Conservation (phyloP, 2,329 filamentous ascomycete genomes). For the Fusarium luffae region DNA sequence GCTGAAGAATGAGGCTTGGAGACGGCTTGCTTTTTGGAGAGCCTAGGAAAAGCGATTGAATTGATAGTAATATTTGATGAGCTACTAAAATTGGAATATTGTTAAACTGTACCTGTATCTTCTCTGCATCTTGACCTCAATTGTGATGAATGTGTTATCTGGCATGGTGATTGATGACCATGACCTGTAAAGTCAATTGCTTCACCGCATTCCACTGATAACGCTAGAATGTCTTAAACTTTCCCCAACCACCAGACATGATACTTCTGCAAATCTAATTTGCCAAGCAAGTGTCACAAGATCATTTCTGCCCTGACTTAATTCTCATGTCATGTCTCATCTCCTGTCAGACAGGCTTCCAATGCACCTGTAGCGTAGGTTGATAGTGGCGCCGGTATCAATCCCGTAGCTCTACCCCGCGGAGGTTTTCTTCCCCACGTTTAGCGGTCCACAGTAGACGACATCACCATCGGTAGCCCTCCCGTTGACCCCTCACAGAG, state of each 20-base stretch:
- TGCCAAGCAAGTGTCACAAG: neutral
- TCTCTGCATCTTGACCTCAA: accelerated
- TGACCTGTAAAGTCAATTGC: neutral
- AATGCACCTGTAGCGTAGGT: neutral
- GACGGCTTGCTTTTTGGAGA: conserved; percentile 46
- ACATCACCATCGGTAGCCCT: conserved; percentile 22
- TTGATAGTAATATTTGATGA: neutral
- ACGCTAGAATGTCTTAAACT: neutral
- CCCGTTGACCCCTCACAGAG: conserved; percentile 23
- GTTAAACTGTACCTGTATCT: neutral
- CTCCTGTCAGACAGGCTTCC: too few species aligned
- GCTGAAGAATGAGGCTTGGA: conserved; percentile 46
- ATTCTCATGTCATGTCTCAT: neutral
- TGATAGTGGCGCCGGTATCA: conserved; percentile 14
- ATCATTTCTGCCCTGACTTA: neutral
- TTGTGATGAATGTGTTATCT: neutral
- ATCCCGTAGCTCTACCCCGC: conserved; percentile 15
- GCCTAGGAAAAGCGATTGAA: neutral
- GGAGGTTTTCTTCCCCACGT: conserved; percentile 12
- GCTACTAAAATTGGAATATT: neutral
- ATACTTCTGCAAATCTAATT: neutral
- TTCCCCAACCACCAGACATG: neutral
- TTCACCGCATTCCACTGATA: neutral
- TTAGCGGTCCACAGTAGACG: neutral
- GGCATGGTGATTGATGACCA: too few species aligned